Conservation (phyloP, 768 basidiomycete genomes). For the Suillus brevipes region DNA sequence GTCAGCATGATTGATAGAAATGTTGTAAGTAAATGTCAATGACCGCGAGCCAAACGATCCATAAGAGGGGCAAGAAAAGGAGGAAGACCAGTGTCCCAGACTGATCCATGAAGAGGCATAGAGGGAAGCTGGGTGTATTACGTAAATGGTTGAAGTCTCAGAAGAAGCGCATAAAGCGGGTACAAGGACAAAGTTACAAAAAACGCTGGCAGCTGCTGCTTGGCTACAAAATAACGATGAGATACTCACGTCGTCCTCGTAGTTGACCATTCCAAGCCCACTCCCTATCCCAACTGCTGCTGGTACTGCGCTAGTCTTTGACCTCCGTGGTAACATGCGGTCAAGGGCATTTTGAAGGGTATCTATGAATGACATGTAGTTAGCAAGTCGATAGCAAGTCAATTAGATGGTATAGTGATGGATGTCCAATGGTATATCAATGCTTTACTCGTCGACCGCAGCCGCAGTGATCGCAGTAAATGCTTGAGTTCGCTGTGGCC, state of each 20-base stretch:
- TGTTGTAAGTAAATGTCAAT: conserved; percentile 15
- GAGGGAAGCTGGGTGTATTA: conserved; percentile 29
- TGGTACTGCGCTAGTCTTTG: conserved; percentile 21
- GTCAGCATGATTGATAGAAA: conserved; percentile 20
- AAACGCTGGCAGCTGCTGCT: not conserved
- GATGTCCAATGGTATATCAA: conserved; percentile 9
- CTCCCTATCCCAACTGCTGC: conserved; percentile 55
- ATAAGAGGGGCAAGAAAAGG: conserved; percentile 64
- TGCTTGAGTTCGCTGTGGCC: not conserved
- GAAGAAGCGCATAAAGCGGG: conserved; percentile 10
- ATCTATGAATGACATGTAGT: conserved; percentile 25
- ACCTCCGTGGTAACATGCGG: conserved; percentile 28
- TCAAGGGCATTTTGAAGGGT: conserved; percentile 32
- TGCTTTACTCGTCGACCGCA: conserved; percentile 10
- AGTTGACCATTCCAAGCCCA: conserved; percentile 57
- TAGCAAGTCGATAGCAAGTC: no score
- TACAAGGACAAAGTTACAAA: not conserved
- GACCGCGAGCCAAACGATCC: conserved; percentile 73
- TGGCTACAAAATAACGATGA: not conserved
- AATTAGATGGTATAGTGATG: conserved; percentile 13
- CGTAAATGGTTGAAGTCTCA: conserved; percentile 28
- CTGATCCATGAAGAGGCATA: conserved; percentile 39
- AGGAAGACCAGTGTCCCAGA: conserved; percentile 57
- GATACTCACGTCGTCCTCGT: conserved; percentile 71
- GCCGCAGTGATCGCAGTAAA: conserved; percentile 5